A percentile compares a stretch with the other conserved stretches of the same genome.
phyloP scores from a whole-genome alignment of 2,329 filamentous ascomycete species.

The Trichoderma koningii region DNA sequence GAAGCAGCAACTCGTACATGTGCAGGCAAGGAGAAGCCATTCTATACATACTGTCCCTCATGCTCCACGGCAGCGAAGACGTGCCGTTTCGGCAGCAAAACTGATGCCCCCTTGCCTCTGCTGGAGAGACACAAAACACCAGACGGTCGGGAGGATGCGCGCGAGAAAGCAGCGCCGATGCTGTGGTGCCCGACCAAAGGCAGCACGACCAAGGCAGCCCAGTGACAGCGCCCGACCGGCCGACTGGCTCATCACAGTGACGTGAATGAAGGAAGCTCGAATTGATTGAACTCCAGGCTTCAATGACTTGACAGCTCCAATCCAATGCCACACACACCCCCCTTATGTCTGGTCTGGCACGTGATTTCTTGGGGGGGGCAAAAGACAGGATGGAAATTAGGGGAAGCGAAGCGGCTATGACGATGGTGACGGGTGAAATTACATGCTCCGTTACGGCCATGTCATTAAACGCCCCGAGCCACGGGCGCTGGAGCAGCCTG shows the following conservation, averaged over 20 bases:
- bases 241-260: neutral
- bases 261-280: neutral
- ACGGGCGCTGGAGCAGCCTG: slow-evolving; percentile 8
- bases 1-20: neutral
- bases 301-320: too few species aligned
- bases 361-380: slow-evolving; percentile 3
- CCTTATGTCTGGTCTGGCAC: slow-evolving; percentile 1
- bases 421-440: slow-evolving; percentile 24
- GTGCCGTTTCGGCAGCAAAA: slow-evolving; percentile 15
- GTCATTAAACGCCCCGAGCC: slow-evolving; percentile 22
- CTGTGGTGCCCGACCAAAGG: slow-evolving; percentile 18
- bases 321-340: too few species aligned
- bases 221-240: slow-evolving; percentile 1
- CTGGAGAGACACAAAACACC: slow-evolving; percentile 5
- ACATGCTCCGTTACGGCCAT: slow-evolving; percentile 1
- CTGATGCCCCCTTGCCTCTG: neutral
- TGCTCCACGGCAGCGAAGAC: slow-evolving; percentile 16
- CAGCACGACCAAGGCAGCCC: neutral
- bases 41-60: neutral
- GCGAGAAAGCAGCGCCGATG: slow-evolving; percentile 9
- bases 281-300: too few species aligned
- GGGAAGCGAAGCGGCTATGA: slow-evolving; percentile 26
- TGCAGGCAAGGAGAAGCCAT: neutral
- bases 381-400: slow-evolving; percentile 23
- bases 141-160: neutral